A percentile compares a stretch with the other conserved stretches of the same genome.
Evolutionary conservation across 495 filamentous ascomycete genomes (phyloP).

Genomic region (Cercophora sp.): DNA sequence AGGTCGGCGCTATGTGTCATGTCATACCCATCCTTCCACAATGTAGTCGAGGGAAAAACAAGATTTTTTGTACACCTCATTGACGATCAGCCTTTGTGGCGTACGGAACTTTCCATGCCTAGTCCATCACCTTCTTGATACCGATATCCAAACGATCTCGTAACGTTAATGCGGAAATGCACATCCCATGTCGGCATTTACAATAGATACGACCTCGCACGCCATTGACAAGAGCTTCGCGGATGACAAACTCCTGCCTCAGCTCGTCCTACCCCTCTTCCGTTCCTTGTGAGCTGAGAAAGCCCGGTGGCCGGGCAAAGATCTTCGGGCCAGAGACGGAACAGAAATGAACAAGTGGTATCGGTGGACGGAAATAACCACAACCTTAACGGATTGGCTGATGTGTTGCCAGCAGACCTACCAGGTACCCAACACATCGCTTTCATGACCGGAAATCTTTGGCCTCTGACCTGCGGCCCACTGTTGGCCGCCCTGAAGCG

Average conservation of each 20-base stretch:
- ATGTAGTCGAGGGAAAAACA: neutral
- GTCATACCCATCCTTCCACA: neutral
- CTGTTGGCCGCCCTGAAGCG: neutral
- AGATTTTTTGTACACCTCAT: neutral
- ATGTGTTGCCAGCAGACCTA: neutral
- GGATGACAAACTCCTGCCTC: slow-evolving; percentile 2
- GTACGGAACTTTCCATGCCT: neutral
- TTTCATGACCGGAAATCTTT: neutral
- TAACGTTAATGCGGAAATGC: neutral
- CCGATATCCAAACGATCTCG: neutral
- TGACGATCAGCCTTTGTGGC: neutral
- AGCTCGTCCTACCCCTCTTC: neutral
- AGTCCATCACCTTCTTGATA: neutral
- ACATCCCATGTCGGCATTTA: slow-evolving; percentile 2
- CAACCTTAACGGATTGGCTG: neutral
- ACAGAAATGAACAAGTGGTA: neutral
- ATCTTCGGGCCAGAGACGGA: slow-evolving; percentile 3
- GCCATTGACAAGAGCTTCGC: neutral
- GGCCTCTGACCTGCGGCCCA: neutral
- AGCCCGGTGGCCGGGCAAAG: neutral
- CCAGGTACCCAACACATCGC: neutral
- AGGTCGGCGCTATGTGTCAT: slow-evolving; percentile 1
- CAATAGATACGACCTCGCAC: neutral
- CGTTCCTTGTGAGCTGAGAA: neutral
- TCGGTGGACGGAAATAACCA: slow-evolving; percentile 1